These are phyloP conservation scores for Penicillium sp. DNA, from an alignment of 2,329 filamentous ascomycete genomes.

Conservation along the genomic window DNA sequence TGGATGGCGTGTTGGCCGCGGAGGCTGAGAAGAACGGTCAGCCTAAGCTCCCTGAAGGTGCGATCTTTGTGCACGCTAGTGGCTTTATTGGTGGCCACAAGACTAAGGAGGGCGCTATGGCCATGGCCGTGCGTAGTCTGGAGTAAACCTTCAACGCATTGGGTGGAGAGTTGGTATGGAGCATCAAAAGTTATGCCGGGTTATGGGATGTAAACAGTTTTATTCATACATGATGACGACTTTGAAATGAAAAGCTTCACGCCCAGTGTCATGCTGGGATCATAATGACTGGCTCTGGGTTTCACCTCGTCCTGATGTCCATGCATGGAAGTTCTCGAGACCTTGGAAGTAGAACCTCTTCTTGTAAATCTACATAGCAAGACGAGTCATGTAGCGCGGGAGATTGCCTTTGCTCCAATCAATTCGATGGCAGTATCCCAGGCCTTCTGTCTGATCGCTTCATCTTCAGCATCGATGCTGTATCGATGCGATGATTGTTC, in stretches of 20 bases:
- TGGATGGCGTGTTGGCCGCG: slow-evolving; percentile 61
- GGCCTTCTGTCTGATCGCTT: neutral
- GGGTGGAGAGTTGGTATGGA: neutral
- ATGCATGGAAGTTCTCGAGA: neutral
- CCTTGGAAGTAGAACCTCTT: neutral
- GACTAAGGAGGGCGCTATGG: slow-evolving; percentile 82
- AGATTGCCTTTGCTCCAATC: too few relatives aligned
- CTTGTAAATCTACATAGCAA: neutral
- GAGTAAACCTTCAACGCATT: slow-evolving; percentile 21
- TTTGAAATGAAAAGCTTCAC: neutral
- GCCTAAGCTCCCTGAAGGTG: slow-evolving; percentile 52
- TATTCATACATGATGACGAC: slow-evolving; percentile 5
- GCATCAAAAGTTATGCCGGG: slow-evolving; percentile 3
- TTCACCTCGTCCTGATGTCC: too few relatives aligned
- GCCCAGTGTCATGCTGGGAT: neutral
- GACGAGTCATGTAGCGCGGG: neutral
- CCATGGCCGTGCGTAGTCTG: slow-evolving; percentile 66
- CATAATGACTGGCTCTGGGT: neutral
- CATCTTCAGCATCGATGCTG: neutral
- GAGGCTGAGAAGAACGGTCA: slow-evolving; percentile 44
- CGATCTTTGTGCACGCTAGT: slow-evolving; percentile 89
- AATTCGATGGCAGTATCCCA: neutral
- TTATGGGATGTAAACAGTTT: neutral
- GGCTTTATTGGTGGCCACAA: slow-evolving; percentile 97
- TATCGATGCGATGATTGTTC: neutral